A percentile compares a stretch with the other conserved stretches of the same genome.
These are phyloP conservation scores for Cladosporium sp. DNA, from an alignment of 2,329 filamentous ascomycete genomes.

Conservation along the genomic window DNA sequence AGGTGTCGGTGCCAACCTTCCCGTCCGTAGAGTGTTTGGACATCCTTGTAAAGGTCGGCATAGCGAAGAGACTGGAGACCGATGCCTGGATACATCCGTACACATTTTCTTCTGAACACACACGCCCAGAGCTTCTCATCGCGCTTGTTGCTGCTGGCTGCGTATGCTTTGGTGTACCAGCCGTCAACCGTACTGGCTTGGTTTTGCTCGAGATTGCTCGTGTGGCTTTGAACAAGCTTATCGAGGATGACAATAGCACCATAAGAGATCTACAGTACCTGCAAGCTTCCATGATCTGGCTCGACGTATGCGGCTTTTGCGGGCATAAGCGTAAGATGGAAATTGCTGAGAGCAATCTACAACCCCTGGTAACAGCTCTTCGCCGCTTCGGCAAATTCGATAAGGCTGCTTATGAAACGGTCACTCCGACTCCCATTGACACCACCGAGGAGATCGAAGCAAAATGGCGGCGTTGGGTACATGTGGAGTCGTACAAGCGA, in stretches of 20 bases:
- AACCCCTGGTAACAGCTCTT: constrained; percentile 26
- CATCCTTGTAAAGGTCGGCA: constrained; percentile 35
- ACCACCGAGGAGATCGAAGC: constrained; percentile 11
- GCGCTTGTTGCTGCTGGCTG: constrained; percentile 36
- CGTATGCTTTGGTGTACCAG: constrained; percentile 36
- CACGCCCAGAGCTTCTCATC: constrained; percentile 32
- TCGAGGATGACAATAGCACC: constrained; percentile 35
- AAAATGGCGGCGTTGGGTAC: constrained; percentile 24
- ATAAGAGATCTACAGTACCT: constrained; percentile 28
- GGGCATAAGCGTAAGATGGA: constrained; percentile 27
- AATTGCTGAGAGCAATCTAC: constrained; percentile 25
- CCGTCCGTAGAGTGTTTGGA: constrained; percentile 35
- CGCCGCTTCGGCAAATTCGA: constrained; percentile 27
- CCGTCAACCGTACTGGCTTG: constrained; percentile 35
- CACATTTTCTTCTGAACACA: constrained; percentile 30
- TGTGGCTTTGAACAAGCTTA: constrained; percentile 31
- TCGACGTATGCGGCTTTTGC: constrained; percentile 24
- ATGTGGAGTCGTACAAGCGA: constrained; percentile 25
- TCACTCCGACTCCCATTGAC: constrained; percentile 16
- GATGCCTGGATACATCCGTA: constrained; percentile 39
- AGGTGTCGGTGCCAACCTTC: constrained; percentile 35
- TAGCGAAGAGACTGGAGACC: constrained; percentile 35
- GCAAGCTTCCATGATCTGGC: constrained; percentile 28
- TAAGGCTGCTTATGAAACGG: constrained; percentile 21
- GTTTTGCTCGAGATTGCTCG: constrained; percentile 35